phyloP scores from a whole-genome alignment of 176 grass and related monocot genomes.

The Urochloa ruziziensis region DNA sequence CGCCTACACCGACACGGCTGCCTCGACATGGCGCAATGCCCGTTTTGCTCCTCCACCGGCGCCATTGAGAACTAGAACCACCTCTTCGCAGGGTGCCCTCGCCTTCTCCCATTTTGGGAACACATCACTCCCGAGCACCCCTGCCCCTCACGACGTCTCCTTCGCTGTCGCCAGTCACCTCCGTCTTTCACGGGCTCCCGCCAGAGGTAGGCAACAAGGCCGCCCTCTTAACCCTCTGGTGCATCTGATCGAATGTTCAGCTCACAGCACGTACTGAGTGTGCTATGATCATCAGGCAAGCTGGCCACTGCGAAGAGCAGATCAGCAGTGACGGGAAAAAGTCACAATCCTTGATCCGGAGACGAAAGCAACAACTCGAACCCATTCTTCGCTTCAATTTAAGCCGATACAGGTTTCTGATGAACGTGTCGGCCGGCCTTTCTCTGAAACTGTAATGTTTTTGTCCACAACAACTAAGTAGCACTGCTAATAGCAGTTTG shows the following conservation, averaged over 20 bases:
- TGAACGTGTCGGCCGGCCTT: not conserved
- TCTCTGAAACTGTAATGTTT: not conserved
- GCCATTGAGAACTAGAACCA: too few species aligned
- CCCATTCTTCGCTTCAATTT: not conserved
- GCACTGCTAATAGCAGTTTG: not conserved
- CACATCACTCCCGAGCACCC: too few species aligned
- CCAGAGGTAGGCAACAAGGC: too few species aligned
- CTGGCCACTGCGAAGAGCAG: not conserved
- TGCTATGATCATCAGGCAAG: not conserved
- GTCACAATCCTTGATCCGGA: not conserved
- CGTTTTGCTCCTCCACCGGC: too few species aligned
- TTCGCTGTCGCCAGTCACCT: too few species aligned
- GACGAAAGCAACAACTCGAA: not conserved
- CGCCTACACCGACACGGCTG: too few species aligned
- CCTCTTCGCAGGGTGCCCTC: too few species aligned
- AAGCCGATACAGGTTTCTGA: not conserved
- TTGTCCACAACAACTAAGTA: not conserved
- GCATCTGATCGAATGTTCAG: not conserved
- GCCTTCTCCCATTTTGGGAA: too few species aligned
- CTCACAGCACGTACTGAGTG: not conserved
- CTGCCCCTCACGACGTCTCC: too few species aligned
- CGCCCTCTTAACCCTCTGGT: too few species aligned
- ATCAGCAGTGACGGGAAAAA: not conserved
- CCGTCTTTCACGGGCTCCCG: too few species aligned
- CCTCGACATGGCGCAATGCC: too few species aligned